These are phyloP conservation scores for Fusarium agapanthi DNA, from an alignment of 2,329 filamentous ascomycete genomes.

Conservation along the genomic window DNA sequence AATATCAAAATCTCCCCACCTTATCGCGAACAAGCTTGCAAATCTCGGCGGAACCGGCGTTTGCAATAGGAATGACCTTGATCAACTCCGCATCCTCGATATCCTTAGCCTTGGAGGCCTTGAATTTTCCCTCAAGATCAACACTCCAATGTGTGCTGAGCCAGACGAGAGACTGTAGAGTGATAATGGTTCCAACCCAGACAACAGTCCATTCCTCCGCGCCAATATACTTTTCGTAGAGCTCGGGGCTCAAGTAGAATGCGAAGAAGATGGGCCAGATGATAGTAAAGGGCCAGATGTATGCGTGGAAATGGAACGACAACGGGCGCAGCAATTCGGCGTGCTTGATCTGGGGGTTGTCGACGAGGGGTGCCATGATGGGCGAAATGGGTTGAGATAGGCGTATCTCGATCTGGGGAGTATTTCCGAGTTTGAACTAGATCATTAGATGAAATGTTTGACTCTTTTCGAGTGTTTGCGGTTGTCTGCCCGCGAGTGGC, in stretches of 20 bases:
- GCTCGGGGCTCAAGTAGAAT: constrained; percentile 82
- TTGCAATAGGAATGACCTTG: constrained; percentile 89
- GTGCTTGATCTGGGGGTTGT: constrained; percentile 87
- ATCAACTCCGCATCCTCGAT: constrained; percentile 83
- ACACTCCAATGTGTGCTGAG: constrained; percentile 98
- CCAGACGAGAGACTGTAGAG: constrained; percentile 88
- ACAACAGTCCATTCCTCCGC: constrained; percentile 99
- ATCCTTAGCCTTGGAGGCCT: constrained; percentile 73
- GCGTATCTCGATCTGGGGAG: constrained; percentile 13
- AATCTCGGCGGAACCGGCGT: constrained; percentile 90
- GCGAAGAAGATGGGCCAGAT: constrained; percentile 92
- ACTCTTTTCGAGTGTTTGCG: constrained; percentile 4
- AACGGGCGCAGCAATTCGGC: constrained; percentile 90
- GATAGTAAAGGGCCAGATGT: constrained; percentile 91
- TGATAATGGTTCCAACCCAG: constrained; percentile 88
- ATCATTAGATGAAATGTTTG: not conserved
- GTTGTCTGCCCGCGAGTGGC: constrained; percentile 20
- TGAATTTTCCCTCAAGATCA: constrained; percentile 83
- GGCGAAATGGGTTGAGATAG: constrained; percentile 25
- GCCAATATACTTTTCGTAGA: constrained; percentile 90
- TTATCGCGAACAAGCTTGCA: constrained; percentile 82
- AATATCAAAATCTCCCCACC: constrained; percentile 48
- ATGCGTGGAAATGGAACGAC: constrained; percentile 81
- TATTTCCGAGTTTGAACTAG: not conserved
- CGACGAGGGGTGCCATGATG: constrained; percentile 81